Evolutionary conservation across 108 stramenopile genomes (phyloP).

Genomic region (Skeletonema marinoi): DNA sequence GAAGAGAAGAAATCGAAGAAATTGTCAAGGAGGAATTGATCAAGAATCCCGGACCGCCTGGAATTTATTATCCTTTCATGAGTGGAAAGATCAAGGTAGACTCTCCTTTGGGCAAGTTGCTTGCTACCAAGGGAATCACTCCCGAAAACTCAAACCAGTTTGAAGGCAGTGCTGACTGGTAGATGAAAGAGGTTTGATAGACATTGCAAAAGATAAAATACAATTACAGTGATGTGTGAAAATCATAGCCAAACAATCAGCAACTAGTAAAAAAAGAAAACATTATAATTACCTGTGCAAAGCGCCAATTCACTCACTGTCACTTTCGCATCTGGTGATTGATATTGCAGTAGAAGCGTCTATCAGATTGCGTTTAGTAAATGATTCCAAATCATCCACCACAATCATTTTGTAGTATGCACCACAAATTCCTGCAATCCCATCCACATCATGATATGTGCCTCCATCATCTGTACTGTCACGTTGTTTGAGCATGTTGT

Average conservation of each 20-base stretch:
- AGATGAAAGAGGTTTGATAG: background rate
- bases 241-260: background rate
- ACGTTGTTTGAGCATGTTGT: slow-evolving; percentile 14
- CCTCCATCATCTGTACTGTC: background rate
- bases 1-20: slow-evolving; percentile 87
- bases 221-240: background rate
- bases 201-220: background rate
- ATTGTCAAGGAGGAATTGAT: slow-evolving; percentile 92
- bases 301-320: background rate
- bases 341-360: background rate
- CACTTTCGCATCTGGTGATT: background rate
- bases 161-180: slow-evolving; percentile 90
- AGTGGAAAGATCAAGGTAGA: slow-evolving; percentile 90
- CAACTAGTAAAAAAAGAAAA: background rate
- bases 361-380: background rate
- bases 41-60: slow-evolving; percentile 90
- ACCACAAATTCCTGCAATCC: slow-evolving; percentile 22
- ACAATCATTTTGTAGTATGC: background rate
- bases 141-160: slow-evolving; percentile 92
- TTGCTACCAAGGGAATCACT: slow-evolving; percentile 87
- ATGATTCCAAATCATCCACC: background rate
- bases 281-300: background rate
- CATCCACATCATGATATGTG: slow-evolving; percentile 20
- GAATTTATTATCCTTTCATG: slow-evolving; percentile 53
- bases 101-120: slow-evolving; percentile 81